These are phyloP conservation scores for Fusarium avenaceum DNA, from an alignment of 2,329 filamentous ascomycete genomes.

Conservation along the genomic window DNA sequence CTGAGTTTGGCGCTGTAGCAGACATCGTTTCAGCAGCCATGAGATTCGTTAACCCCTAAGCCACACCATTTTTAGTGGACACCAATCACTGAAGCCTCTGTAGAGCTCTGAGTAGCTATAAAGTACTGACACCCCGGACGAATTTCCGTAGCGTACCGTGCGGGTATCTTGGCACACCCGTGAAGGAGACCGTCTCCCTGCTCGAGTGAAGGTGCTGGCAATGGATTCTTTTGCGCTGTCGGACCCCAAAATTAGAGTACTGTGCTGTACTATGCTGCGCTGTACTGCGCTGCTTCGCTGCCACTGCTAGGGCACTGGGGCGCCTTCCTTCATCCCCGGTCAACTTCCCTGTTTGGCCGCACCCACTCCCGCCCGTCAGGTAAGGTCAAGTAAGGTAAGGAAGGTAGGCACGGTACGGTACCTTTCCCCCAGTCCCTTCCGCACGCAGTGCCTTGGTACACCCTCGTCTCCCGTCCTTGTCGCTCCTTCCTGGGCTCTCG, in stretches of 20 bases:
- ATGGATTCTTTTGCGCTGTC: constrained; percentile 18
- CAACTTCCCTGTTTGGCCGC: constrained; percentile 49
- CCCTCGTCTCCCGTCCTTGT: constrained; percentile 44
- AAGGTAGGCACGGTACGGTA: constrained; percentile 21
- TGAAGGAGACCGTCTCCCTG: constrained; percentile 33
- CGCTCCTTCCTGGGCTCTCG: constrained; percentile 47
- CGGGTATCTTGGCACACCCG: constrained; percentile 43
- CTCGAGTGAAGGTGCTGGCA: constrained; percentile 20
- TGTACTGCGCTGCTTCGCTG: constrained; percentile 34
- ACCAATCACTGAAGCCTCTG: constrained; percentile 1
- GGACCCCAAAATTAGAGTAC: constrained; percentile 21
- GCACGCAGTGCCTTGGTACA: constrained; percentile 47
- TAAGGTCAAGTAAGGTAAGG: constrained; percentile 27
- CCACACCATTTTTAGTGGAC: not conserved
- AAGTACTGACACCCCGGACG: constrained; percentile 41
- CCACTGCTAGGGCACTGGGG: constrained; percentile 26
- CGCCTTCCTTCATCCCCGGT: constrained; percentile 37
- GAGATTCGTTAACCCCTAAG: constrained; percentile 4
- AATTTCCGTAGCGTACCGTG: constrained; percentile 41
- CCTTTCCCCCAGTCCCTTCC: constrained; percentile 34
- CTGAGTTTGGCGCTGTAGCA: constrained; percentile 5
- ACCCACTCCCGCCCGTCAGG: constrained; percentile 47
- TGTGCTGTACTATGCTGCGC: constrained; percentile 31
- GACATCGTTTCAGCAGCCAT: not conserved
- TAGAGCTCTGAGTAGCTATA: constrained; percentile 10